A percentile compares a stretch with the other conserved stretches of the same genome.
Evolutionary conservation across 2,329 filamentous ascomycete genomes (phyloP).

Genomic region (Cladosporium sp.): DNA sequence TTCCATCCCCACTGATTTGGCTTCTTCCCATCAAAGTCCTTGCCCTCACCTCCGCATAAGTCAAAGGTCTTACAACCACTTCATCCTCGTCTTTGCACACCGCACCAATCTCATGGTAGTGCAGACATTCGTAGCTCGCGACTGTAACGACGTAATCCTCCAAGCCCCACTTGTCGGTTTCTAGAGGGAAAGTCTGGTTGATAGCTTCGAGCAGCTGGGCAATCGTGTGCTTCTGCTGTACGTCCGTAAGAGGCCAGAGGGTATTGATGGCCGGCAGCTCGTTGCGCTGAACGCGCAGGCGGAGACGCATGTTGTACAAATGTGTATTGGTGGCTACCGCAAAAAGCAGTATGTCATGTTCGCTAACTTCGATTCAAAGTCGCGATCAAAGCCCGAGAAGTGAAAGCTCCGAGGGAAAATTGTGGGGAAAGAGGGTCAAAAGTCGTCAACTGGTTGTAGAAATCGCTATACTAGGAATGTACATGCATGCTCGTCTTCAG

Average conservation of each 20-base stretch:
- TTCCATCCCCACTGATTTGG: conserved; percentile 75
- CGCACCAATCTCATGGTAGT: conserved; percentile 69
- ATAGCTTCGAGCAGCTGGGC: conserved; percentile 72
- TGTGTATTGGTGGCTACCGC: neutral
- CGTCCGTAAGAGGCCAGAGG: conserved; percentile 60
- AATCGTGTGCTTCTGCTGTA: conserved; percentile 51
- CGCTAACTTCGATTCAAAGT: neutral
- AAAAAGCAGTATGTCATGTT: neutral
- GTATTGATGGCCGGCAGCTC: conserved; percentile 67
- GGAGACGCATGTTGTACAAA: conserved; percentile 60
- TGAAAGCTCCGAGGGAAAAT: neutral
- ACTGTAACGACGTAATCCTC: conserved; percentile 89
- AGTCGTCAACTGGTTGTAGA: neutral
- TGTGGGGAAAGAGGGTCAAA: conserved; percentile 2
- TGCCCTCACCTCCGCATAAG: conserved; percentile 68
- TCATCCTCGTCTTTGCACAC: conserved; percentile 80
- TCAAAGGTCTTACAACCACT: conserved; percentile 74
- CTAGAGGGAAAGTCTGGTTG: conserved; percentile 76
- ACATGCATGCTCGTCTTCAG: conserved; percentile 3
- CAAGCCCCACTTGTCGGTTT: conserved; percentile 75
- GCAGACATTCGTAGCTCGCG: conserved; percentile 75
- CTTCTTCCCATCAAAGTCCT: conserved; percentile 71
- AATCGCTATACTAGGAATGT: conserved; percentile 1
- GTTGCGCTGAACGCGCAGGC: conserved; percentile 68
- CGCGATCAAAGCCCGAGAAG: conserved; percentile 2